Conservation (phyloP, 495 filamentous ascomycete genomes). For the Aspergillus bertholletiae region DNA sequence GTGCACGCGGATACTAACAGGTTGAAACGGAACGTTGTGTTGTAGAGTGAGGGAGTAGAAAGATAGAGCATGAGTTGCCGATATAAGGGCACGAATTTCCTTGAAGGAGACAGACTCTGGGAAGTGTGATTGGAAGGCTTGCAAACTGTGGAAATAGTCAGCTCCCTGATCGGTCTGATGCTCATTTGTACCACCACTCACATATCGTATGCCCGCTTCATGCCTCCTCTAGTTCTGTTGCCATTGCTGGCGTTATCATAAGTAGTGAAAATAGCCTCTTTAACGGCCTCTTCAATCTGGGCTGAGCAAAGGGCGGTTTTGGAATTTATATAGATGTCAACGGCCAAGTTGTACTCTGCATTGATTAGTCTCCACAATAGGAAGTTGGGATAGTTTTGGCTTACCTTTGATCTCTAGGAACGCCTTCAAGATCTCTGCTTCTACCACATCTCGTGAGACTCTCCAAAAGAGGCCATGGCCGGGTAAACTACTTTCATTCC, state of each 20-base stretch:
- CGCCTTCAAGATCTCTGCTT: constrained; percentile 71
- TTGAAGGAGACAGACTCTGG: constrained; percentile 50
- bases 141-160: constrained; percentile 46
- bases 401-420: constrained; percentile 67
- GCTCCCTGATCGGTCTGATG: neutral
- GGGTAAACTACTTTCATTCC: constrained; percentile 19
- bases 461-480: constrained; percentile 67
- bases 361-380: constrained; percentile 10
- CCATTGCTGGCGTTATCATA: constrained; percentile 93
- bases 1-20: constrained; percentile 84
- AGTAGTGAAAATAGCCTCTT: constrained; percentile 63
- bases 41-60: constrained; percentile 86
- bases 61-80: constrained; percentile 81
- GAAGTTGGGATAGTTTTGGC: constrained; percentile 9
- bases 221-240: constrained; percentile 74
- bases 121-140: constrained; percentile 66
- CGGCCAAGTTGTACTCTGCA: constrained; percentile 64
- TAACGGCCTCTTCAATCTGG: constrained; percentile 61
- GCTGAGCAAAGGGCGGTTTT: constrained; percentile 47
- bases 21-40: constrained; percentile 88
- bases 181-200: constrained; percentile 36
- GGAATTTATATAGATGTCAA: constrained; percentile 60
- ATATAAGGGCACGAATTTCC: constrained; percentile 65
- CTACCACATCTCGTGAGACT: constrained; percentile 59
- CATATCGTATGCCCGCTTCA: constrained; percentile 83